Evolutionary conservation across 805 yeast genomes (phyloP).

Genomic region (Spathaspora hagerdaliae): DNA sequence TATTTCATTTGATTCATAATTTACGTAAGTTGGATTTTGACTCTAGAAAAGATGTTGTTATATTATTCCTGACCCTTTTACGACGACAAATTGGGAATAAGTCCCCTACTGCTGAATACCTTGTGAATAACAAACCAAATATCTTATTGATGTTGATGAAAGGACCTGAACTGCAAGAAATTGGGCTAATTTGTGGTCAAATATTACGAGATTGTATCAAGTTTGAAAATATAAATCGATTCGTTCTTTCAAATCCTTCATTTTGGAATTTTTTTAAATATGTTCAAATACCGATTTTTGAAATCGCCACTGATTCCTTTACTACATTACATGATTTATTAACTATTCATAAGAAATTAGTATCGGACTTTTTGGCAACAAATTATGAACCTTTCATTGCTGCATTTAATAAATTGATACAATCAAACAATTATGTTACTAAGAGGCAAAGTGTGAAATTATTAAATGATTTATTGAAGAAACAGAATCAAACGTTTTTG

Average conservation of each 20-base stretch:
- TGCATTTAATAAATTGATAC: slow-evolving; percentile 65
- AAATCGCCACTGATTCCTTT: slow-evolving; percentile 86
- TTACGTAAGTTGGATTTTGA: slow-evolving; percentile 80
- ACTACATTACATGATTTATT: slow-evolving; percentile 69
- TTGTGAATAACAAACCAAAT: slow-evolving; percentile 58
- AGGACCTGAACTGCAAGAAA: slow-evolving; percentile 72
- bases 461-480: slow-evolving; percentile 65
- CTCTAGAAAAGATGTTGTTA: slow-evolving; percentile 76
- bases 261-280: slow-evolving; percentile 85
- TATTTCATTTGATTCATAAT: slow-evolving; percentile 56
- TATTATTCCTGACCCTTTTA: slow-evolving; percentile 69
- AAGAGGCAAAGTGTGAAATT: slow-evolving; percentile 85
- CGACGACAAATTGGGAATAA: slow-evolving; percentile 74
- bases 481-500: slow-evolving; percentile 70
- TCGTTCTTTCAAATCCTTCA: slow-evolving; percentile 47
- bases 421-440: slow-evolving; percentile 82
- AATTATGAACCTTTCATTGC: slow-evolving; percentile 58
- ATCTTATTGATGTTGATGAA: slow-evolving; percentile 58
- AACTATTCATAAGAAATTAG: slow-evolving; percentile 63
- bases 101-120: slow-evolving; percentile 75
- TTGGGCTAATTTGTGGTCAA: slow-evolving; percentile 69
- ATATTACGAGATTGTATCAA: slow-evolving; percentile 83
- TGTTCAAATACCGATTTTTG: slow-evolving; percentile 74
- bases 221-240: slow-evolving; percentile 63
- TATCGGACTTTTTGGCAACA: slow-evolving; percentile 61